These are phyloP conservation scores for Spatholobus suberectus DNA, from an alignment of 306 rosid species.

Conservation along the genomic window DNA sequence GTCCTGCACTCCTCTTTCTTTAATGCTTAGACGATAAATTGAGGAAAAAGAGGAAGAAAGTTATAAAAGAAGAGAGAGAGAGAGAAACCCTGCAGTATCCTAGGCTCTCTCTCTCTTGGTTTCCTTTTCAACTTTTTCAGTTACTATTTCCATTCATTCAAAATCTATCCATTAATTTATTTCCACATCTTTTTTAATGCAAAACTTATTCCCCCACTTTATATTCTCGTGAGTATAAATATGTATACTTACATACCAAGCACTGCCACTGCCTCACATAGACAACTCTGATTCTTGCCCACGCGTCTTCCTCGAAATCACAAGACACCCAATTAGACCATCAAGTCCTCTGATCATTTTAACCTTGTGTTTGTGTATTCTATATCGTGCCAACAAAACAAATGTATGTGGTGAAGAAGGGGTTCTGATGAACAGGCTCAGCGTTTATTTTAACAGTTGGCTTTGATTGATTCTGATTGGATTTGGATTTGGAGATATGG, in stretches of 20 bases:
- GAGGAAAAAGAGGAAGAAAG: slow-evolving; percentile 30
- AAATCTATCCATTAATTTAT: slow-evolving; percentile 19
- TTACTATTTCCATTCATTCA: slow-evolving; percentile 42
- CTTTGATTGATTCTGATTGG: too few relatives aligned
- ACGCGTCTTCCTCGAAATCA: not conserved
- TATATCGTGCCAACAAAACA: too few relatives aligned
- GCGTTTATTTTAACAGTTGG: too few relatives aligned
- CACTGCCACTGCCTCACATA: not conserved
- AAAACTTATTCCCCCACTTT: not conserved
- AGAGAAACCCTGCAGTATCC: slow-evolving; percentile 34
- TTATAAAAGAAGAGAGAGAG: not conserved
- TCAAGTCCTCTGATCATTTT: not conserved
- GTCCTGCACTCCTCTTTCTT: slow-evolving; percentile 47
- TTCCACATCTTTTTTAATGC: not conserved
- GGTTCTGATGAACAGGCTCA: too few relatives aligned
- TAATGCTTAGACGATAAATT: slow-evolving; percentile 25
- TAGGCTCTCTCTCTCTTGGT: slow-evolving; percentile 14
- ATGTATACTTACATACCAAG: not conserved
- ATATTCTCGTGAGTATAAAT: not conserved
- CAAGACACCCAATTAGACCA: not conserved
- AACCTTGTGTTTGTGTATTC: too few relatives aligned
- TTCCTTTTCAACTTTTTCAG: slow-evolving; percentile 40
- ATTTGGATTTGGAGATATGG: slow-evolving; percentile 39
- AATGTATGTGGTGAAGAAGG: not conserved
- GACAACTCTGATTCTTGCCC: too few relatives aligned